Percentiles rank a stretch among this genome's conserved stretches.
These are phyloP conservation scores for Pyrenula aspistea DNA, from an alignment of 495 filamentous ascomycete species.

Conservation along the genomic window DNA sequence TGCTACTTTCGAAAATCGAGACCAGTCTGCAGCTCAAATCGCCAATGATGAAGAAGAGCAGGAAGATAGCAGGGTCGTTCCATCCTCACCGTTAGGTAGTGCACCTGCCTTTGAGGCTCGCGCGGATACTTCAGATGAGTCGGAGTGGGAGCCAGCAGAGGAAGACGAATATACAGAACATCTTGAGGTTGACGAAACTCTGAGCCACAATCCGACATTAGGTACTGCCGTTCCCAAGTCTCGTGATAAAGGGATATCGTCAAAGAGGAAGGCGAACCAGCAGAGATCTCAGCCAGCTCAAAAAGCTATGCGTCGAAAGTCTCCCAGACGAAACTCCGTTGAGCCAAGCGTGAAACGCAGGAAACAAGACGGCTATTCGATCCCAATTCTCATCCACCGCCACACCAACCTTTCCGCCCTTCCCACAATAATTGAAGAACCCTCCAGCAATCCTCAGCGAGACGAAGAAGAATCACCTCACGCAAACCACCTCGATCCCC, in stretches of 20 bases:
- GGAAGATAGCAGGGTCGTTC: not conserved
- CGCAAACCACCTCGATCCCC: not conserved
- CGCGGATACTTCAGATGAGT: conserved; percentile 7
- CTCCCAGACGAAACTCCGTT: not conserved
- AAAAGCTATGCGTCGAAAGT: not conserved
- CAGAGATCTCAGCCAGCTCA: not conserved
- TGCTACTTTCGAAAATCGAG: not conserved
- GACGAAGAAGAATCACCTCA: not conserved
- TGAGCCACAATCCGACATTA: conserved; percentile 1
- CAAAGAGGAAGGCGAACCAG: not conserved
- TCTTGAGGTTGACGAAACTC: conserved; percentile 5
- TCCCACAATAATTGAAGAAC: not conserved
- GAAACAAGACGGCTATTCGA: not conserved
- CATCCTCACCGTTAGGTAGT: not conserved
- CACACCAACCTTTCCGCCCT: not conserved
- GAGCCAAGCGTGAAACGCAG: not conserved
- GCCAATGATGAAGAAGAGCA: not conserved
- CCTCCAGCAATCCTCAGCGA: not conserved
- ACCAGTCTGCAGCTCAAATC: not conserved
- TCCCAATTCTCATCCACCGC: not conserved
- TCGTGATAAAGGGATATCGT: not conserved
- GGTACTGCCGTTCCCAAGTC: not conserved
- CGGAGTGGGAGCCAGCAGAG: conserved; percentile 4
- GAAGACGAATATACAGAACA: conserved; percentile 3
- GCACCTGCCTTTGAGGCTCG: conserved; percentile 12